Conservation (phyloP, 2,329 filamentous ascomycete species). For the Trichoderma semiorbis region DNA sequence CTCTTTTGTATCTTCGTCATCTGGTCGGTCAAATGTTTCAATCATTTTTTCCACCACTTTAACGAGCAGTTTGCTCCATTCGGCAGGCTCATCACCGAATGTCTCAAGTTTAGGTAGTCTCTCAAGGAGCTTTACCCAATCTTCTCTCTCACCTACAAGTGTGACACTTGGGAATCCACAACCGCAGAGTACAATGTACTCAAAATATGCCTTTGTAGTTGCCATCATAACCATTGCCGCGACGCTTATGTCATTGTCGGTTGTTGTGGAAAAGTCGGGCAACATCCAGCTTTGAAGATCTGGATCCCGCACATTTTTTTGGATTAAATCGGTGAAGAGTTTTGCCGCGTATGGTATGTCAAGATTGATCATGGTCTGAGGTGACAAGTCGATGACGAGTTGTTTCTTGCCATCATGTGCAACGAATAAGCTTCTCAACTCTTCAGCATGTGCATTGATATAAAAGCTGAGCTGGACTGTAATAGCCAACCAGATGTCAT, state of each 20-base stretch:
- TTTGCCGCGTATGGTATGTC: background rate
- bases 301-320: background rate
- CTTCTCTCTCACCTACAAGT: constrained; percentile 8
- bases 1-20: constrained; percentile 15
- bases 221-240: constrained; percentile 19
- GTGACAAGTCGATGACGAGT: background rate
- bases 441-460: constrained; percentile 19
- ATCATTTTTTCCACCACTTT: constrained; percentile 18
- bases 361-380: background rate
- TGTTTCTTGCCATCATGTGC: constrained; percentile 8
- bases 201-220: constrained; percentile 20
- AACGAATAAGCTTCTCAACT: constrained; percentile 18
- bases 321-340: background rate
- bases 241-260: constrained; percentile 12
- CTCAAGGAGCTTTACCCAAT: constrained; percentile 17
- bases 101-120: background rate
- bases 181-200: constrained; percentile 5
- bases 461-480: constrained; percentile 25
- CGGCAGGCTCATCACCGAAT: background rate
- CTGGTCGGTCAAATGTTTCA: constrained; percentile 19
- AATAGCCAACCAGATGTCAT: constrained; percentile 31
- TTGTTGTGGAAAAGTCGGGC: constrained; percentile 15
- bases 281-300: constrained; percentile 9
- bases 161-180: constrained; percentile 19
- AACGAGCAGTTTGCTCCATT: background rate